phyloP scores from a whole-genome alignment of 805 yeast species.

The Allodekkera sacchari region DNA sequence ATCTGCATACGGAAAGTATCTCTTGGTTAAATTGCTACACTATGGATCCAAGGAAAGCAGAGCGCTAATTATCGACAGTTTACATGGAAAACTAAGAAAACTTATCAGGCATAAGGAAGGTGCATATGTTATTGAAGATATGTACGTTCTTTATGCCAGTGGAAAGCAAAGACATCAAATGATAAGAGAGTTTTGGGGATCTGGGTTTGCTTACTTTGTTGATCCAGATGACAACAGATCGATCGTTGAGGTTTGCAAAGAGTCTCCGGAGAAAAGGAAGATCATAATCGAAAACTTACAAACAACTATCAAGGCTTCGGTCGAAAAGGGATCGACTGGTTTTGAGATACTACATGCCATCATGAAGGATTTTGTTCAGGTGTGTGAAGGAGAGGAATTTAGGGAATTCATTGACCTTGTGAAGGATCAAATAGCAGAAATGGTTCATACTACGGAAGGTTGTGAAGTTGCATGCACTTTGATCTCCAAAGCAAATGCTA shows the following conservation, averaged over 20 bases:
- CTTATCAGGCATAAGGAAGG: slow-evolving; percentile 97
- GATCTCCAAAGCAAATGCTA: slow-evolving; percentile 78
- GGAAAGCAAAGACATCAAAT: slow-evolving; percentile 81
- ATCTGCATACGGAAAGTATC: slow-evolving; percentile 87
- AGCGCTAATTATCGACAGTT: slow-evolving; percentile 65
- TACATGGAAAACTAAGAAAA: slow-evolving; percentile 86
- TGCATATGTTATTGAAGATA: slow-evolving; percentile 94
- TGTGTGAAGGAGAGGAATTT: slow-evolving; percentile 61
- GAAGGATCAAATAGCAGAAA: slow-evolving; percentile 84
- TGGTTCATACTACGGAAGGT: slow-evolving; percentile 94
- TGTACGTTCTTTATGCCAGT: slow-evolving; percentile 76
- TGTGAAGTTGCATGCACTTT: slow-evolving; percentile 80
- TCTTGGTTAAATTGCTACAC: slow-evolving; percentile 80
- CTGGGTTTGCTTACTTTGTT: slow-evolving; percentile 86
- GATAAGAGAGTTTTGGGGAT: slow-evolving; percentile 95
- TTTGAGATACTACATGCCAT: slow-evolving; percentile 95
- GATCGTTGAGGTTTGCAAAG: slow-evolving; percentile 57
- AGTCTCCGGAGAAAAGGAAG: slow-evolving; percentile 69
- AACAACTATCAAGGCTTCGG: slow-evolving; percentile 82
- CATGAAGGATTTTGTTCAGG: slow-evolving; percentile 77
- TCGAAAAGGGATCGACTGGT: slow-evolving; percentile 93
- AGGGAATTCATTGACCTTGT: slow-evolving; percentile 77
- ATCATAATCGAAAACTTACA: slow-evolving; percentile 66
- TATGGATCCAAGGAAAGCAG: slow-evolving; percentile 84
- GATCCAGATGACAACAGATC: slow-evolving; percentile 59